Percentiles rank a stretch among this genome's conserved stretches.
These are phyloP conservation scores for Pythium pectinolyticum DNA, from an alignment of 352 stramenopile species.

Conservation along the genomic window DNA sequence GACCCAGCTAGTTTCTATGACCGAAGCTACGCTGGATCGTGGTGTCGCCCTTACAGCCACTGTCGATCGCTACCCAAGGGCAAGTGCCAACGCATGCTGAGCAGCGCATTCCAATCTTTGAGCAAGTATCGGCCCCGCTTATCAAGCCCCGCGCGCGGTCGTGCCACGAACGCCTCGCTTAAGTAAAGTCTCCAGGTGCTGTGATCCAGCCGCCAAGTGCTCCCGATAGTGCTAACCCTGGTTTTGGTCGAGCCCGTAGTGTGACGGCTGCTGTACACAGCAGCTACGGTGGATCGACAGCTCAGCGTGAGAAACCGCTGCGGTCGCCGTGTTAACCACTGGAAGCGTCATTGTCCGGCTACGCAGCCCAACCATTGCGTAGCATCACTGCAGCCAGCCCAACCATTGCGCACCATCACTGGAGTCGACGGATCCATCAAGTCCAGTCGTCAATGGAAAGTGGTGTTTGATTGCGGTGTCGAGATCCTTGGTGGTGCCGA, in stretches of 20 bases:
- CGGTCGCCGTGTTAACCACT: background rate
- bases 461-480: background rate
- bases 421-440: background rate
- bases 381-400: no score
- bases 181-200: no score
- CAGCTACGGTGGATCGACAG: background rate
- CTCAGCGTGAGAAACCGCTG: background rate
- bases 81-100: background rate
- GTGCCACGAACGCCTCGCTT: no score
- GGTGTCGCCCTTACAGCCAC: background rate
- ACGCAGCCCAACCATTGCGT: background rate
- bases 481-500: background rate
- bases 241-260: no score
- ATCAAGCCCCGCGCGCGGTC: background rate
- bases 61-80: background rate
- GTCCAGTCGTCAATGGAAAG: background rate
- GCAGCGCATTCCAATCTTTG: background rate
- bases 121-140: background rate
- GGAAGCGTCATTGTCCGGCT: background rate
- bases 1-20: background rate
- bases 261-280: background rate
- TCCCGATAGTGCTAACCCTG: no score
- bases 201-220: background rate
- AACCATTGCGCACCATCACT: background rate
- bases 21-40: background rate